A percentile compares a stretch with the other conserved stretches of the same genome.
Conservation (phyloP, 208 protist species). For the Leishmania arabica region DNA sequence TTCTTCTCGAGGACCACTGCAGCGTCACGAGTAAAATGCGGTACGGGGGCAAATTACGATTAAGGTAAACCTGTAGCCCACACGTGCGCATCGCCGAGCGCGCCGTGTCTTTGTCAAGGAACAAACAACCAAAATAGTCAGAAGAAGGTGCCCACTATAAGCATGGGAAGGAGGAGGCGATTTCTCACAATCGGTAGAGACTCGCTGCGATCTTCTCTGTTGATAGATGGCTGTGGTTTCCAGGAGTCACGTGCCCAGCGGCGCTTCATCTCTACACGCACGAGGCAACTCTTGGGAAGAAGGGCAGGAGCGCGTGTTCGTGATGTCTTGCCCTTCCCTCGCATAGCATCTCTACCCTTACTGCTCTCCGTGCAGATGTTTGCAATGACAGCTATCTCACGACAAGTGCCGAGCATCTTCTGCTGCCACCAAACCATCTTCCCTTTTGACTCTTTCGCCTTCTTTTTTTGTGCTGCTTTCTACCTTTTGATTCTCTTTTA, state of each 20-base stretch:
- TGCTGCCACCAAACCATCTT: background rate
- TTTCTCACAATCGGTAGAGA: background rate
- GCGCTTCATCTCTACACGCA: background rate
- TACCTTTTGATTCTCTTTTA: background rate
- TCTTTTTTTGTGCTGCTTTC: background rate
- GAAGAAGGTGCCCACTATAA: background rate
- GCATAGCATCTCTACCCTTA: background rate
- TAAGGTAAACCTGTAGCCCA: slow-evolving; percentile 8
- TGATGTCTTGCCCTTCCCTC: background rate
- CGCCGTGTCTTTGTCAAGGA: slow-evolving; percentile 4
- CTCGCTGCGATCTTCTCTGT: background rate
- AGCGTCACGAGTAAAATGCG: background rate
- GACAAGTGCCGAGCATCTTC: background rate
- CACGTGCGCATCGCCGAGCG: background rate
- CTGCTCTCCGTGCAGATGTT: background rate
- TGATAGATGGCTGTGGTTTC: slow-evolving; percentile 3
- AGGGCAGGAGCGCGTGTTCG: background rate
- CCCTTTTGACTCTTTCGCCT: background rate
- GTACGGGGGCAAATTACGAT: slow-evolving; percentile 1
- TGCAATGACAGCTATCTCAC: background rate
- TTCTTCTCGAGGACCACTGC: background rate
- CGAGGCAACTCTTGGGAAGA: background rate
- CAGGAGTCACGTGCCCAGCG: background rate
- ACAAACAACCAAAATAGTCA: background rate
- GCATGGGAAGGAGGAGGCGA: background rate